Evolutionary conservation across 2,329 filamentous ascomycete species (phyloP), one percentile per base, ranked within the genome.

Genomic region (Zalaria sp.): DNA sequence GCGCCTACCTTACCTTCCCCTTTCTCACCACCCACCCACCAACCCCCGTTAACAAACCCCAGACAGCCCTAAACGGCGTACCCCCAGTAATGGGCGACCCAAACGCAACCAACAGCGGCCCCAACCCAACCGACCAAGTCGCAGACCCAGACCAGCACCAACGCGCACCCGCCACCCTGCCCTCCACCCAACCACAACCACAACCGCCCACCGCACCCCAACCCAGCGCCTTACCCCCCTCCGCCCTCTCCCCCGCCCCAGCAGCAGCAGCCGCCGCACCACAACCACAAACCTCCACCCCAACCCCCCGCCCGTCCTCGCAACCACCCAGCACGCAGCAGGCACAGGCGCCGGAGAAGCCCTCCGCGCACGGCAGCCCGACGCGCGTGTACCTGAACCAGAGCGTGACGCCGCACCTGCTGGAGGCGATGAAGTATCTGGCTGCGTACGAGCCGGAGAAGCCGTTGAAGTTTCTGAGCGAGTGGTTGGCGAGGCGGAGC

Each of bases 361-460:
- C 67, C 18, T 63, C 63, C 34, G 58, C 65, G 18, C 67, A 71
- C 46, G 68, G 68, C 5, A 63, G 62, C 25, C 63, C 66, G 1
- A 69, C 66, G 26, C 53, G 68, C 7, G 61, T 69, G 37, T 71
- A 68, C 48, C 49, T 71, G 47, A 71, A 71, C 46, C 57, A 62
- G 50, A 57, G 69, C 48, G 58, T 71, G 29, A 71, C 67, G 35
- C 68, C 67, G 41, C 61, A 70, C 53, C 48, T 71, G 51, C 53
- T 71, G 35, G 68, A 71, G 51, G 68, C 63, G 4, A 69, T 71
- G 66, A 71, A 71, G 56, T 63, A 66, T 53, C 46, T 71, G 37
- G 67, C 62, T 11, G 61, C 62, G n/a, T 54, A 62, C 40, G 66
- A 70, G 60, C 68, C 68, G 1, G 67, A 71, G 47, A 71, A 71